Evolutionary conservation across 306 rosid genomes (phyloP).

Genomic region (Canavalia gladiata): DNA sequence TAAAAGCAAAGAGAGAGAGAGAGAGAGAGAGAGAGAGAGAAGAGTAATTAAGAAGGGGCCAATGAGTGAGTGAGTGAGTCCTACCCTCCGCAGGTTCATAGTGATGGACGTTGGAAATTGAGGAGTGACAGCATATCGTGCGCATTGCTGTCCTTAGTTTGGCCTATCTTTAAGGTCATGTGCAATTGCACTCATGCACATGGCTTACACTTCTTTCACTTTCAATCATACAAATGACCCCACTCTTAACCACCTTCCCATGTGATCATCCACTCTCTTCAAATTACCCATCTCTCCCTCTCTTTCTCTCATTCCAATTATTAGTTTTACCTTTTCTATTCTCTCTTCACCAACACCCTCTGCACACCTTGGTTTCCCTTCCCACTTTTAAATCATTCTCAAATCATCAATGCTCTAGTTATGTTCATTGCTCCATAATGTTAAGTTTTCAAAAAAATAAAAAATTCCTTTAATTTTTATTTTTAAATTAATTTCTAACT

Average conservation of each 20-base stretch:
- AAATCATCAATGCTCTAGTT: background rate
- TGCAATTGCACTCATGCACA: slow-evolving; percentile 41
- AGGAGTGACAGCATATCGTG: slow-evolving; percentile 39
- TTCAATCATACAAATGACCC: slow-evolving; percentile 35
- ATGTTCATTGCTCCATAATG: background rate
- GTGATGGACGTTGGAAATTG: too few species aligned
- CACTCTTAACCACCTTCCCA: slow-evolving; percentile 39
- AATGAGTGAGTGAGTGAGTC: too few species aligned
- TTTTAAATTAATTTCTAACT: background rate
- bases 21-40: too few species aligned
- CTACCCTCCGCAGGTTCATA: too few species aligned
- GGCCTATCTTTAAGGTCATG: slow-evolving; percentile 36
- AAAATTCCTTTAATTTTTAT: background rate
- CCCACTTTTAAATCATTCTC: slow-evolving; percentile 15
- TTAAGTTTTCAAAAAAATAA: background rate
- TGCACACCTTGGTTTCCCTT: background rate
- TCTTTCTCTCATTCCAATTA: background rate
- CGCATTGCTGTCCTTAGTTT: slow-evolving; percentile 35
- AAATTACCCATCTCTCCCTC: slow-evolving; percentile 11
- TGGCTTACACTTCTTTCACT: slow-evolving; percentile 41
- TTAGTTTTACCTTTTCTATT: background rate
- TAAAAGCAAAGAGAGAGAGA: too few species aligned
- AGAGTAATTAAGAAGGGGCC: too few species aligned
- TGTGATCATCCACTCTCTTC: slow-evolving; percentile 32
- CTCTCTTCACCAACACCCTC: background rate